phyloP scores from a whole-genome alignment of 345 rosid species.

The Sonneratia caseolaris region DNA sequence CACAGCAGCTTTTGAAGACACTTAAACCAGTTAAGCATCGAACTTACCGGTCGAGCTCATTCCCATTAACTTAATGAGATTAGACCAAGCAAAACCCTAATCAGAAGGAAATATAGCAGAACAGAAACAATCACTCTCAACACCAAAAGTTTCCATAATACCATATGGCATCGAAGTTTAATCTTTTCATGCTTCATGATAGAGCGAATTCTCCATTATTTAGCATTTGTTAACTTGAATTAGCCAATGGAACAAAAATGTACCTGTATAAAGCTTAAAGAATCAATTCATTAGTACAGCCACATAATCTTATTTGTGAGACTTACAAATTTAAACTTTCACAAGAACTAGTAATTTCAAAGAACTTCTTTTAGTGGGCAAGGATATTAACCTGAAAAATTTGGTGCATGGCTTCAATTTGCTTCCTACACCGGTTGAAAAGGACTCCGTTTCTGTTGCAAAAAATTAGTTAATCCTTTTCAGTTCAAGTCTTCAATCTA shows the following conservation, averaged over 20 bases:
- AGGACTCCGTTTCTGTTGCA: slow-evolving; percentile 86
- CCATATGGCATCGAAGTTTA: slow-evolving; percentile 13
- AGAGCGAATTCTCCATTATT: slow-evolving; percentile 19
- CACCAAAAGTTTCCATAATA: slow-evolving; percentile 7
- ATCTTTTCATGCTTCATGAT: slow-evolving; percentile 15
- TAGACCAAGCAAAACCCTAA: neutral
- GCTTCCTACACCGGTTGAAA: slow-evolving; percentile 96
- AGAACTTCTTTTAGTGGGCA: slow-evolving; percentile 39
- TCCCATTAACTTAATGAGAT: neutral
- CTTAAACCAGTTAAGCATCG: neutral
- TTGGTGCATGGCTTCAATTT: slow-evolving; percentile 99
- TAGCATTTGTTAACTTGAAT: slow-evolving; percentile 25
- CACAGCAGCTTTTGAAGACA: neutral
- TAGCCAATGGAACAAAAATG: slow-evolving; percentile 15
- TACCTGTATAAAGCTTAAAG: slow-evolving; percentile 39
- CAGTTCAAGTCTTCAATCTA: slow-evolving; percentile 16
- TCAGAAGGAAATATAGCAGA: neutral
- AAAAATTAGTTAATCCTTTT: slow-evolving; percentile 53
- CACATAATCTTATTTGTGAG: slow-evolving; percentile 16
- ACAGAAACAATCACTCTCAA: neutral
- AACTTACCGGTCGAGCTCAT: neutral
- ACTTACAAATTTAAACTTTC: slow-evolving; percentile 11
- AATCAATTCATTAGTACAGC: slow-evolving; percentile 27
- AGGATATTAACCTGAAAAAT: slow-evolving; percentile 96
- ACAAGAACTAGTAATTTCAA: slow-evolving; percentile 14